A percentile compares a stretch with the other conserved stretches of the same genome.
Evolutionary conservation across 345 rosid genomes (phyloP).

Genomic region (Geranium brycei): DNA sequence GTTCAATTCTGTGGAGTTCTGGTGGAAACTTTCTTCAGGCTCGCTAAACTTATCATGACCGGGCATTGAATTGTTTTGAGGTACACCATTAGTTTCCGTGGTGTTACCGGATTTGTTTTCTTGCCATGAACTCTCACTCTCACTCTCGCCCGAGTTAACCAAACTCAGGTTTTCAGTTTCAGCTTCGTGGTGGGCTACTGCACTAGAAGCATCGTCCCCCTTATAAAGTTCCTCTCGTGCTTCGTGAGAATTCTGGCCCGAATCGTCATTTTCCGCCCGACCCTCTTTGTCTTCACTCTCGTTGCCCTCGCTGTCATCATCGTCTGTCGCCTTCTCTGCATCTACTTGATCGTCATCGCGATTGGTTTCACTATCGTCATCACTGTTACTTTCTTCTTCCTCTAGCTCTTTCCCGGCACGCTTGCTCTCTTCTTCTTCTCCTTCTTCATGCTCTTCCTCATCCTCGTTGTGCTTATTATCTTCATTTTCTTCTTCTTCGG

Average conservation of each 20-base stretch:
- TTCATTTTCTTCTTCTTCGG: slow-evolving; percentile 23
- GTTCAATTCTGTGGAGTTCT: slow-evolving; percentile 5
- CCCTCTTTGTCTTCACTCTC: slow-evolving; percentile 25
- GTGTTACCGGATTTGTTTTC: slow-evolving; percentile 12
- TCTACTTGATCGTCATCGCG: slow-evolving; percentile 38
- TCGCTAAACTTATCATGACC: slow-evolving; percentile 20
- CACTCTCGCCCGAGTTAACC: slow-evolving; percentile 26
- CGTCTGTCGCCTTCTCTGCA: slow-evolving; percentile 29
- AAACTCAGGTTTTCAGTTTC: slow-evolving; percentile 28
- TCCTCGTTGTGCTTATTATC: slow-evolving; percentile 22
- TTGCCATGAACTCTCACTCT: slow-evolving; percentile 12
- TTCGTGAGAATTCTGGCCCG: slow-evolving; percentile 32
- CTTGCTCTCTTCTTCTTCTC: slow-evolving; percentile 15
- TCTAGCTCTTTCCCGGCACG: slow-evolving; percentile 14
- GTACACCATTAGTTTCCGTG: slow-evolving; percentile 14
- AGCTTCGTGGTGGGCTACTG: slow-evolving; percentile 58
- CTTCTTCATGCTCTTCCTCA: slow-evolving; percentile 11
- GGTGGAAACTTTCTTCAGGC: slow-evolving; percentile 6
- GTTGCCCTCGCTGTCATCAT: slow-evolving; percentile 23
- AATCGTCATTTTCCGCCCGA: slow-evolving; percentile 25
- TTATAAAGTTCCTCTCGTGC: slow-evolving; percentile 77
- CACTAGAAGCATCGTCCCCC: slow-evolving; percentile 96
- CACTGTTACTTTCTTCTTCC: slow-evolving; percentile 16
- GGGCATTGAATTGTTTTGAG: neutral
- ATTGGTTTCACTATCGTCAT: slow-evolving; percentile 18